A percentile compares a stretch with the other conserved stretches of the same genome.
Evolutionary conservation across 345 rosid genomes (phyloP).

Genomic region (Cardamine occulta): DNA sequence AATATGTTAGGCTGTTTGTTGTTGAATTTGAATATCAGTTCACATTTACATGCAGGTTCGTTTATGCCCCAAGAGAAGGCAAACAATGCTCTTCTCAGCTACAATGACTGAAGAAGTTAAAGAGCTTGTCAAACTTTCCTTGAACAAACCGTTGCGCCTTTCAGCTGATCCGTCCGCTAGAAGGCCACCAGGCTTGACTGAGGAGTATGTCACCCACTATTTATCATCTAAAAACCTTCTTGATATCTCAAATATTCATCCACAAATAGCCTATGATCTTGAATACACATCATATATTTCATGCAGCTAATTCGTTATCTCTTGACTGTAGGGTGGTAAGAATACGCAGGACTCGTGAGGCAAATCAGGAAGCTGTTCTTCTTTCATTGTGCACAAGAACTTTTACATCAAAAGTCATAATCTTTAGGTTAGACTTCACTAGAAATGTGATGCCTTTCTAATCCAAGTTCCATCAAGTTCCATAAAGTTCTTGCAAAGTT

Average conservation of each 20-base stretch:
- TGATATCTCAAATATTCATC: conserved; percentile 13
- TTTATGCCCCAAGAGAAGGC: conserved; percentile 90
- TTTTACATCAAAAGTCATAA: conserved; percentile 77
- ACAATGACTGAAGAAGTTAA: conserved; percentile 97
- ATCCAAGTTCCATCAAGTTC: conserved; percentile 5
- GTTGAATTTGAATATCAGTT: conserved; percentile 14
- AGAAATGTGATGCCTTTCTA: conserved; percentile 5
- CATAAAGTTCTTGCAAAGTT: conserved; percentile 6
- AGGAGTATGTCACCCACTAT: conserved; percentile 61
- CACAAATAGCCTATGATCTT: conserved; percentile 2
- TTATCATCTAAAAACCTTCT: conserved; percentile 1
- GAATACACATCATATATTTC: background rate
- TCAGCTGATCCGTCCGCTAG: conserved; percentile 96
- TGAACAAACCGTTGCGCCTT: conserved; percentile 91
- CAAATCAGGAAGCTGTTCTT: conserved; percentile 92
- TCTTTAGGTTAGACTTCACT: conserved; percentile 72
- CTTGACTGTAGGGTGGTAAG: conserved; percentile 75
- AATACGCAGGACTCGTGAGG: conserved; percentile 86
- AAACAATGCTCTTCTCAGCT: conserved; percentile 96
- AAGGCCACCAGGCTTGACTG: conserved; percentile 84
- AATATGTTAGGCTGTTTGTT: conserved; percentile 5
- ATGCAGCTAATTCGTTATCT: conserved; percentile 13
- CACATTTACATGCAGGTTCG: conserved; percentile 62
- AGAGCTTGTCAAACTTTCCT: conserved; percentile 87
- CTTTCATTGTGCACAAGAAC: conserved; percentile 90